These are phyloP conservation scores for Lagerstroemia speciosa DNA, from an alignment of 345 rosid genomes.

Conservation along the genomic window DNA sequence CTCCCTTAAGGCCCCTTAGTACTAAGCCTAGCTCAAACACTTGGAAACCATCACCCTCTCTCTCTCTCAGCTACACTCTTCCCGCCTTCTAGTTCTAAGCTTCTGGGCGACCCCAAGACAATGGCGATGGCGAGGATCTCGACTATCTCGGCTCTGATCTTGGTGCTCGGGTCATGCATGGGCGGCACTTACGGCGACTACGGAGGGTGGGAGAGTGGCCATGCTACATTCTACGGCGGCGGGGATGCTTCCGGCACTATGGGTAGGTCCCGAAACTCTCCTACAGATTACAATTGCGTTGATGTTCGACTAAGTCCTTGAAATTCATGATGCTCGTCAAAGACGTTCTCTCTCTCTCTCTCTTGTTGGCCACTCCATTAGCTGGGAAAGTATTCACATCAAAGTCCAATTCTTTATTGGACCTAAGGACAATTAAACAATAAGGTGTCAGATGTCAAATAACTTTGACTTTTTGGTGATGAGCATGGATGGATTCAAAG, in stretches of 20 bases:
- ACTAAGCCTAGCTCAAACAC: not conserved
- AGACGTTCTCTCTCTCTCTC: no score
- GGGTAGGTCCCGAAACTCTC: conserved; percentile 32
- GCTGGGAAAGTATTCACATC: not conserved
- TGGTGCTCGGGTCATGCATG: conserved; percentile 22
- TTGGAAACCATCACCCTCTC: conserved; percentile 10
- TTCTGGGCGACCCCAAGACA: no score
- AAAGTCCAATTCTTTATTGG: not conserved
- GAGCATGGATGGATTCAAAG: no score
- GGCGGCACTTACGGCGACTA: conserved; percentile 33
- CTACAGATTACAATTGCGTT: not conserved
- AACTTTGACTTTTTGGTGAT: not conserved
- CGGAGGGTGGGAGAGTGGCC: conserved; percentile 68
- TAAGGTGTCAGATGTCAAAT: not conserved
- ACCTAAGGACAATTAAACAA: not conserved
- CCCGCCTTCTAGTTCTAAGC: conserved; percentile 2
- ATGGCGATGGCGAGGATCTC: conserved; percentile 26
- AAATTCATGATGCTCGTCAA: not conserved
- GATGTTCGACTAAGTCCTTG: not conserved
- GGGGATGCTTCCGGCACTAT: conserved; percentile 78
- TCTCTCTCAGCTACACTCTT: conserved; percentile 8
- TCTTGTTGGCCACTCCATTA: not conserved
- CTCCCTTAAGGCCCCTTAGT: not conserved
- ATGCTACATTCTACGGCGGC: conserved; percentile 78
- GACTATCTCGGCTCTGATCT: conserved; percentile 20